A percentile compares a stretch with the other conserved stretches of the same genome.
phyloP scores from a whole-genome alignment of 2,329 filamentous ascomycete genomes.

The Albophoma yamanashiensis region DNA sequence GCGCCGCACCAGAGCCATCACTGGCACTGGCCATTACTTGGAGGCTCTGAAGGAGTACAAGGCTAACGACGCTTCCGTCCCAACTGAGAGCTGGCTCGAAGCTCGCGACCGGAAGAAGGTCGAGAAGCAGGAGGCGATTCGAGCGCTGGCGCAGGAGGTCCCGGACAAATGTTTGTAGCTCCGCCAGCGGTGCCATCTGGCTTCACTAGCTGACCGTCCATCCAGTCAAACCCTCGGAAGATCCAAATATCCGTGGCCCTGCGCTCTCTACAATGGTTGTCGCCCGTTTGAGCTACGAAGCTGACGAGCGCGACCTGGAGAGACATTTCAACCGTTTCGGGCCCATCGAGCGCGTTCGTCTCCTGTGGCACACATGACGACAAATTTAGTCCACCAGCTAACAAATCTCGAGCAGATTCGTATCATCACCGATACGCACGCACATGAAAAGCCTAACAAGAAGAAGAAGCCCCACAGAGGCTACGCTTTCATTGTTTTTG shows the following conservation, averaged over 20 bases:
- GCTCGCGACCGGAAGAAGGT: conserved; percentile 70
- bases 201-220: background rate
- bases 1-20: conserved; percentile 62
- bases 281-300: conserved; percentile 79
- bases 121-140: conserved; percentile 63
- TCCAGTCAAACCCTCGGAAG: conserved; percentile 69
- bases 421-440: conserved; percentile 69
- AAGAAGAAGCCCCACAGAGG: conserved; percentile 75
- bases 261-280: conserved; percentile 94
- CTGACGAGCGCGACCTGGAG: conserved; percentile 81
- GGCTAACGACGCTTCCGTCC: conserved; percentile 62
- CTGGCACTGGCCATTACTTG: conserved; percentile 65
- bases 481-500: conserved; percentile 95
- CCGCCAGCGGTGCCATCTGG: background rate
- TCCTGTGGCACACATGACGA: background rate
- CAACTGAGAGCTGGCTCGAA: conserved; percentile 91
- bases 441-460: conserved; percentile 59
- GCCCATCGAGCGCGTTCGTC: conserved; percentile 75
- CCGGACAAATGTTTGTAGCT: conserved; percentile 46
- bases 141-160: conserved; percentile 53
- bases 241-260: conserved; percentile 84
- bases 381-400: background rate
- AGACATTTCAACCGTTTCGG: conserved; percentile 90
- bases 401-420: conserved; percentile 53
- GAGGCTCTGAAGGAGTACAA: conserved; percentile 67